These are phyloP conservation scores for Plectosphaerella cucumerina DNA, from an alignment of 2,329 filamentous ascomycete species.

Conservation along the genomic window DNA sequence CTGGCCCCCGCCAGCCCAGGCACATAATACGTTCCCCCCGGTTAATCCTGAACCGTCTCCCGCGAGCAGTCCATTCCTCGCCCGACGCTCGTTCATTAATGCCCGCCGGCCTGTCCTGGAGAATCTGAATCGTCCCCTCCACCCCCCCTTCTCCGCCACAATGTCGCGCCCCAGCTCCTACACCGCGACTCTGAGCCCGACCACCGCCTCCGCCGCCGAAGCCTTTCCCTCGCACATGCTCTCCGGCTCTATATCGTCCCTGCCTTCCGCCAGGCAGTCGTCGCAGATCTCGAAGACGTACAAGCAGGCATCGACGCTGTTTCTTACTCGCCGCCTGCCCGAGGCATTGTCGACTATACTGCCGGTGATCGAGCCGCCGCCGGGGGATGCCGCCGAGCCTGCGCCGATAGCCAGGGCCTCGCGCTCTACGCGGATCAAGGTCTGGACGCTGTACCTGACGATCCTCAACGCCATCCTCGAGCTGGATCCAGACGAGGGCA, in stretches of 20 bases:
- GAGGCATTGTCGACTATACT: conserved; percentile 84
- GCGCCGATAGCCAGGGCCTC: conserved; percentile 78
- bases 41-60: neutral
- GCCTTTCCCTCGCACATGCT: conserved; percentile 48
- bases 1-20: neutral
- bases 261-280: conserved; percentile 56
- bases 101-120: too few species aligned
- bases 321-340: conserved; percentile 86
- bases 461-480: conserved; percentile 89
- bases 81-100: neutral
- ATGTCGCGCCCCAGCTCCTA: conserved; percentile 42
- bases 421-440: conserved; percentile 81
- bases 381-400: conserved; percentile 45
- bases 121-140: too few species aligned
- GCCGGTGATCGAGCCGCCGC: conserved; percentile 67
- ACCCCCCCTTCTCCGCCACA: conserved; percentile 8
- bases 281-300: conserved; percentile 86
- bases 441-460: conserved; percentile 96
- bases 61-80: neutral
- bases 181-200: conserved; percentile 40
- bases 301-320: conserved; percentile 89
- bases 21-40: neutral
- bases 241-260: conserved; percentile 65
- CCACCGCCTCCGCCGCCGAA: conserved; percentile 24
- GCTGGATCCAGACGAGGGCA: conserved; percentile 84